A percentile compares a stretch with the other conserved stretches of the same genome.
Evolutionary conservation across 2,329 filamentous ascomycete species (phyloP).

Genomic region (Aureobasidium sp.): DNA sequence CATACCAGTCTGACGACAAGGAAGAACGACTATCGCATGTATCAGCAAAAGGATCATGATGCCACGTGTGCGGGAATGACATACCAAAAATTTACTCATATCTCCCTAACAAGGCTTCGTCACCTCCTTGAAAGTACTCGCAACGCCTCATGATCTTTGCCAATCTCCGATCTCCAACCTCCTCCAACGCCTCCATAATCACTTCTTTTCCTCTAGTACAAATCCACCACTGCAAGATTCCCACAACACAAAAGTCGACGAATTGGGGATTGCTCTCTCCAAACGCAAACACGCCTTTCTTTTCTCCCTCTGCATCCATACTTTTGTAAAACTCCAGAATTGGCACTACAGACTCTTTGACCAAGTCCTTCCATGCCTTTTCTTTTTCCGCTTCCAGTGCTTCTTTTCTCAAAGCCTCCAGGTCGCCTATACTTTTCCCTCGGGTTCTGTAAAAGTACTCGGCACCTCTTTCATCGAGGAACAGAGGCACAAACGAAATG

Average conservation of each 20-base stretch:
- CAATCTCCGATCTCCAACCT: slow-evolving; percentile 9
- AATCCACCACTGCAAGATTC: slow-evolving; percentile 3
- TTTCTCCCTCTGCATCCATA: background rate
- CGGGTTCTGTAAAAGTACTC: slow-evolving; percentile 2
- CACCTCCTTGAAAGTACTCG: too few relatives aligned
- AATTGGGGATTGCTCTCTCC: background rate
- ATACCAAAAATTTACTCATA: background rate
- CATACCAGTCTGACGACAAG: too few relatives aligned
- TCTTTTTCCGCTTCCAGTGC: background rate
- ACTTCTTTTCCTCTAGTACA: slow-evolving; percentile 4
- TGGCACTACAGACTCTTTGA: background rate
- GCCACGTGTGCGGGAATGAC: background rate
- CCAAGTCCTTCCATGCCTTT: background rate
- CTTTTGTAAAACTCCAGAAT: background rate
- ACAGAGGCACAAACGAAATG: background rate
- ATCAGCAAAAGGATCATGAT: too few relatives aligned
- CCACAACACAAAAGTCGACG: background rate
- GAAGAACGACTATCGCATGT: too few relatives aligned
- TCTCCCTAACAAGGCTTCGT: background rate
- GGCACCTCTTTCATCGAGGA: background rate
- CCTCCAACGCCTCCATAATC: slow-evolving; percentile 7
- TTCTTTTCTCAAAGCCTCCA: background rate
- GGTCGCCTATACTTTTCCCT: background rate
- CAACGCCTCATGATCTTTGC: background rate
- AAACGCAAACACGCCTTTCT: background rate